Evolutionary conservation across 1,139 yeast species (phyloP).

Genomic region (Pichia sp.): DNA sequence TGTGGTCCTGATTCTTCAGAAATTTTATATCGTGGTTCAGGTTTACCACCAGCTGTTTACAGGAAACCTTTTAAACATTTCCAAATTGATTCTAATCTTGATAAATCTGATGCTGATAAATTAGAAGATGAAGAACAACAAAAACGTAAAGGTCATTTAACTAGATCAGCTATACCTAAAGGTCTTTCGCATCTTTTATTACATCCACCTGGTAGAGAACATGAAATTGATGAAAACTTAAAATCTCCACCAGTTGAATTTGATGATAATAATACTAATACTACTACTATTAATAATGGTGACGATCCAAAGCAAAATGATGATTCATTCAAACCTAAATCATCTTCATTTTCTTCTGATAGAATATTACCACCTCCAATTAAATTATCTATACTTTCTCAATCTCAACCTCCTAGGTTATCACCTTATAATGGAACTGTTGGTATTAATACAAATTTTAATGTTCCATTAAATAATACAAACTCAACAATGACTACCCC

Average conservation of each 20-base stretch:
- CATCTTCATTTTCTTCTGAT: slow-evolving; percentile 3
- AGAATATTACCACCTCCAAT: slow-evolving; percentile 16
- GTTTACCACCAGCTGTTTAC: slow-evolving; percentile 50
- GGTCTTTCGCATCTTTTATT: slow-evolving; percentile 40
- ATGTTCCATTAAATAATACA: too few relatives aligned
- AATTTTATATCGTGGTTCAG: slow-evolving; percentile 32
- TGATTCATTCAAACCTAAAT: neutral
- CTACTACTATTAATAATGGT: neutral
- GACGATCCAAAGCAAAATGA: neutral
- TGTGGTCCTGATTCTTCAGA: slow-evolving; percentile 52
- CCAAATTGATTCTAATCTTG: slow-evolving; percentile 27
- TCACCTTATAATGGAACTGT: too few relatives aligned
- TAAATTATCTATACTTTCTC: slow-evolving; percentile 7
- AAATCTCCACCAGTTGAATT: neutral
- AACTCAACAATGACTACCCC: too few relatives aligned
- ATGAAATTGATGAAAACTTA: too few relatives aligned
- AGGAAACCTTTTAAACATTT: slow-evolving; percentile 34
- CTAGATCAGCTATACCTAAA: slow-evolving; percentile 41
- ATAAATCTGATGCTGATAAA: slow-evolving; percentile 34
- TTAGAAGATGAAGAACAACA: slow-evolving; percentile 39
- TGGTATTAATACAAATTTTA: too few relatives aligned
- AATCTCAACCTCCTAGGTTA: slow-evolving; percentile 5
- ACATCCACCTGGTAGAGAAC: slow-evolving; percentile 24
- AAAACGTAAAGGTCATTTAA: slow-evolving; percentile 39
- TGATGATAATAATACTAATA: neutral